phyloP scores from a whole-genome alignment of 805 yeast species.

The Citeromyces nyonsensis region DNA sequence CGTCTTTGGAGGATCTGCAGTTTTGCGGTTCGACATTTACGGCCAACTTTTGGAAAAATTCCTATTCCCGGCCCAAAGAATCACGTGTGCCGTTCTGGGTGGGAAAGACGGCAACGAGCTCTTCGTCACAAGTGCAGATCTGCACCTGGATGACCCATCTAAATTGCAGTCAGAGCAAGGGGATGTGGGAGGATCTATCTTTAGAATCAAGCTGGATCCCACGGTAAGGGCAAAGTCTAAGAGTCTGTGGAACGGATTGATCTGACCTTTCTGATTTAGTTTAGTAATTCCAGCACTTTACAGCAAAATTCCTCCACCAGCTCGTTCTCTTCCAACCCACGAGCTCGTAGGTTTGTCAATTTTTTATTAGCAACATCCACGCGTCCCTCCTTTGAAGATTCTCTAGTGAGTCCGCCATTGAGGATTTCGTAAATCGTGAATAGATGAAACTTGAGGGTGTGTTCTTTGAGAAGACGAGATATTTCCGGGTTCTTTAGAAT shows the following conservation, averaged over 20 bases:
- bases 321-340: constrained; percentile 54
- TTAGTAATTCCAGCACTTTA: constrained; percentile 16
- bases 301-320: constrained; percentile 56
- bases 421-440: constrained; percentile 28
- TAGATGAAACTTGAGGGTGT: constrained; percentile 43
- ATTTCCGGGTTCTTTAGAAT: constrained; percentile 27
- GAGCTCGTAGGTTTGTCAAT: constrained; percentile 39
- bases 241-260: constrained; percentile 11
- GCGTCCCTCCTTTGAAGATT: constrained; percentile 35
- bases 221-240: constrained; percentile 14
- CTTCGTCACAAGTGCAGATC: constrained; percentile 54
- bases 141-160: constrained; percentile 21
- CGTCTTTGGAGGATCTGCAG: constrained; percentile 43
- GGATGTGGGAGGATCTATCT: constrained; percentile 49
- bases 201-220: constrained; percentile 23
- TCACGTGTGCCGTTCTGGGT: constrained; percentile 59
- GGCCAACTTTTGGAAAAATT: constrained; percentile 38
- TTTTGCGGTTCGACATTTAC: constrained; percentile 31
- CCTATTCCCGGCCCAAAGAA: constrained; percentile 39
- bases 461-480: constrained; percentile 26
- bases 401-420: constrained; percentile 32
- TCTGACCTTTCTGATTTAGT: constrained; percentile 3
- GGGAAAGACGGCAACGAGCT: constrained; percentile 42
- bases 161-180: constrained; percentile 12
- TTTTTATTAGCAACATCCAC: constrained; percentile 44